These are phyloP conservation scores for Willaertia magna DNA, from an alignment of 208 protist genomes.

Conservation along the genomic window DNA sequence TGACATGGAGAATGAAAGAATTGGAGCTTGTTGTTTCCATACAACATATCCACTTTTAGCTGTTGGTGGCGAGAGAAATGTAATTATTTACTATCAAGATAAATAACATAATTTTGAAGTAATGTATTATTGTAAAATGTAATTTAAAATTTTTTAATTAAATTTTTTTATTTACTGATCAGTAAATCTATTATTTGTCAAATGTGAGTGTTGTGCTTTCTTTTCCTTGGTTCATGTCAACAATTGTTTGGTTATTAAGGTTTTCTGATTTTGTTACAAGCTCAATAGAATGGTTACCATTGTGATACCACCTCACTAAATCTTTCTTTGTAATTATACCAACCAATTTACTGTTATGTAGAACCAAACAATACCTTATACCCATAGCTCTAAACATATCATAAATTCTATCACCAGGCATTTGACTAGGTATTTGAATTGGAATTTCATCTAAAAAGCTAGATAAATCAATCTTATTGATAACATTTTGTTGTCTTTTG, in stretches of 20 bases:
- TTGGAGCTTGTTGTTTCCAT: not conserved
- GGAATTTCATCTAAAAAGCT: not conserved
- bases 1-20: not conserved
- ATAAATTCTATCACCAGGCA: not conserved
- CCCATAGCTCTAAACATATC: not conserved
- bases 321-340: not conserved
- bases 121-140: too few relatives aligned
- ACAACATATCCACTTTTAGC: not conserved
- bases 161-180: too few relatives aligned
- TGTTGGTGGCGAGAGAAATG: not conserved
- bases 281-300: too few relatives aligned
- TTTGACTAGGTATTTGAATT: not conserved
- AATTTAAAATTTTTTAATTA: too few relatives aligned
- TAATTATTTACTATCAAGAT: not conserved
- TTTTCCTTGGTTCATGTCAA: too few relatives aligned
- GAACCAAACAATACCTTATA: not conserved
- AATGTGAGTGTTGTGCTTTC: too few relatives aligned
- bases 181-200: too few relatives aligned
- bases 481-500: not conserved
- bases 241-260: too few relatives aligned
- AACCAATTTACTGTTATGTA: not conserved
- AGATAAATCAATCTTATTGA: not conserved
- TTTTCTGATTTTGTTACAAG: too few relatives aligned
- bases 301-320: not conserved
- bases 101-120: not conserved